Base-by-base conservation (phyloP, 1,139 yeast genomes). In the Candida sojae region DNA sequence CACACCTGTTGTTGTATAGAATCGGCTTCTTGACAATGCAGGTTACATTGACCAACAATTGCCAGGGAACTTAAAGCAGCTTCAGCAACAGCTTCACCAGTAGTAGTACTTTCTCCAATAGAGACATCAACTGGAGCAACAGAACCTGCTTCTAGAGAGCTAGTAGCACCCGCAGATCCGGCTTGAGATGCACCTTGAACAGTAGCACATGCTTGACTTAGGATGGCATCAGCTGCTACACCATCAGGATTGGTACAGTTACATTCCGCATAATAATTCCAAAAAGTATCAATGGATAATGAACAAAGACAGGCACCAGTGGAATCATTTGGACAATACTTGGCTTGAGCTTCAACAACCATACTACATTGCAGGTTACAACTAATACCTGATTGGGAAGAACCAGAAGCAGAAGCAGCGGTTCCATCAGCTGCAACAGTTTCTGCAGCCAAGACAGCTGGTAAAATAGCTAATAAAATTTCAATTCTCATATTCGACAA, bases 211-310 rank as follows among this genome's bases (percentile, higher is more conserved):
- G 17, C 35, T 36, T 38, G 29, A 30, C 30, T 36, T 9, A 23
- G 26, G 7, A 37, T 32, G 26, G 33, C 32, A n/a, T 37, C 34
- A 33, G 33, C 40, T 7, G 21, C 48, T n/a, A 38, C 31, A 6
- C 26, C 23, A 10, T 26, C 23, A 11, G 40, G 37, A 34, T 43
- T 41, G 44, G 50, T 25, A 48, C 50, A 40, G 45, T 51, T 8
- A 51, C 44, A 21, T 44, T 42, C 36, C 44, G 46, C 33, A 43
- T 48, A 43, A 33, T 37, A 30, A 40, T 34, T 36, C 48, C 39
- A 28, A 45, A 42, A 32, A 45, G 13, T 23, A 46, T 43, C 39
- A 49, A 39, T 11, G 38, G 43, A 25, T 47, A 48, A 41, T 38
- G 28, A 41, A 45, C 48, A 50, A 51, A 23, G 44, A 31, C 28